Evolutionary conservation across 2,329 filamentous ascomycete species (phyloP), one percentile per base, ranked within the genome.

Genomic region (Ophiostoma sp.): DNA sequence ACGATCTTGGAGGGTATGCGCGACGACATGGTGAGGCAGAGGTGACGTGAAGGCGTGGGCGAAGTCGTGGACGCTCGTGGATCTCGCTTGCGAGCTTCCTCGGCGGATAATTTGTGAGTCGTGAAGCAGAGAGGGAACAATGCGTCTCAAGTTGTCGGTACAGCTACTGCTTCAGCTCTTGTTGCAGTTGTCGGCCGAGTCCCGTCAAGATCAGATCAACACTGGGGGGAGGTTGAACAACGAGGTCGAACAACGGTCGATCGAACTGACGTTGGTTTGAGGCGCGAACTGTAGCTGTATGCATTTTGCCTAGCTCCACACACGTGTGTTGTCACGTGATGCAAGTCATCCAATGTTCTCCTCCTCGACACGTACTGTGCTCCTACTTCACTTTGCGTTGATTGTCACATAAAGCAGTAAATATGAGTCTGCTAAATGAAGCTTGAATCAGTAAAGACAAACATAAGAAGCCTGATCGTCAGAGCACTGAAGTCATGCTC

Each of bases 1-100:
- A 94, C 89, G 41, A 93, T 89, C 71, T 89, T 86, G 16, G 90
- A 91, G 12, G 87, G 89, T 76, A 88, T 89, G 79, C 92, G 91
- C 77, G 83, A 91, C 89, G 60, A n/a, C 14, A 8, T 5, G 41
- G 36, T 27, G 62, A 44, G 8, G 63, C 5, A 12, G 42, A 38
- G 18, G 60, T 6, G 49, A 55, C 16, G 45, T 16, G 16, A 12
- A 44, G 42, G 42, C 5, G 42, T 9, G 42, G 8, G 42, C 8
- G 42, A 44, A 12, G 42, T 44, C 42, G 42, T 6, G 27, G 42
- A 44, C 42, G 42, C 3, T 44, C 42, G 42, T 44, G 45, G n/a
- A 55, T 27, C 27, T 27, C 27, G 27, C 27, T 27, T 27, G 27
- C 27, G 27, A 27, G 27, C 27, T 27, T 27, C 27, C 27, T 27